Evolutionary conservation across 805 yeast genomes (phyloP), one percentile per base, ranked within the genome.

Genomic region (Huiozyma sinensis): DNA sequence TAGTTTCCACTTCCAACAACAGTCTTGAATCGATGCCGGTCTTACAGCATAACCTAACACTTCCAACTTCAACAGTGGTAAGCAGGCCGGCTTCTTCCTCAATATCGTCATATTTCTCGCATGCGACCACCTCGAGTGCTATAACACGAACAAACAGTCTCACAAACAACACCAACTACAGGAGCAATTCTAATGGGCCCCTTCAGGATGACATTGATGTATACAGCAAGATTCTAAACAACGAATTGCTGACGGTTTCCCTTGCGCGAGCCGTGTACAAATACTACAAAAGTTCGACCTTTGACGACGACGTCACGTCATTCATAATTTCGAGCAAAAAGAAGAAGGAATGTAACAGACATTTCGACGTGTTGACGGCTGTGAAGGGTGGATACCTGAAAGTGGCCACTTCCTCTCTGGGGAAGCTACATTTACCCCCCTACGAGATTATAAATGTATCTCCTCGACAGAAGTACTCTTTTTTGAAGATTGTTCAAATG

Each of bases 371-470:
- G 9, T 33, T 58, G 13, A 51, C 47, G 6, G 61, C 55, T 9
- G 33, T 47, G 3, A 62, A 64, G 40, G 71, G 70, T 6, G 58
- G 61, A 3, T 68, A 65, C 44, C 41, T 68, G 36, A 49, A 58
- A 34, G 52, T 64, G n/a, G 49, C 48, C 28, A 60, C 58, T 38
- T 48, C 55, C 6, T 50, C 55, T 39, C 33, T 67, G 50, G 58
- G 39, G 45, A 43, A 52, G 48, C n/a, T 56, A 11, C 30, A 50
- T 2, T 34, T 52, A 11, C 52, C 60, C 0, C 53, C 51, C 30
- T 17, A 17, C 24, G 24, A 17, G 24, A 17, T 17, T 17, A 17
- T 17, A 17, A 17, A 17, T 17, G 24, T 17, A 17, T 17, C 24
- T 17, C 24, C 24, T 17, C 24, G 4, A 17, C 56, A 60, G 10